Percentiles rank a stretch among this genome's conserved stretches.
phyloP scores from a whole-genome alignment of 2,329 filamentous ascomycete genomes.

The Penicillium freii region DNA sequence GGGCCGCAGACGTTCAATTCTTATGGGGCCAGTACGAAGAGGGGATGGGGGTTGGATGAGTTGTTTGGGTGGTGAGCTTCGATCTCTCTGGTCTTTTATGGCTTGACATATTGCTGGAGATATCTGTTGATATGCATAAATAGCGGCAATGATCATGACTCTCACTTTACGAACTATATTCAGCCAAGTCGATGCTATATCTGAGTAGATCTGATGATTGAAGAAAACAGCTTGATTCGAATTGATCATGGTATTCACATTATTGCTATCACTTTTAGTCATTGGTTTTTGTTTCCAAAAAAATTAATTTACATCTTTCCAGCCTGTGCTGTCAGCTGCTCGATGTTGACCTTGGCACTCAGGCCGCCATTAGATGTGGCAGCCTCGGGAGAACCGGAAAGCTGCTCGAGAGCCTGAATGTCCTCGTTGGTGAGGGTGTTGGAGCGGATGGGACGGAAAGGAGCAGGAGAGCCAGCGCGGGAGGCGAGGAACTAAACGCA shows the following conservation, averaged over 20 bases:
- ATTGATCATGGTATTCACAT: constrained; percentile 17
- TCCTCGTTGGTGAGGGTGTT: constrained; percentile 50
- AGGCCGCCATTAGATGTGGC: constrained; percentile 27
- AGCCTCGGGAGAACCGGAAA: constrained; percentile 30
- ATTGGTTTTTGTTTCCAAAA: constrained; percentile 10
- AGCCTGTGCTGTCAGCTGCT: constrained; percentile 39
- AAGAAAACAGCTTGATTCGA: not conserved
- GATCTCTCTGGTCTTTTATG: not conserved
- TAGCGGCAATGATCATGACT: not conserved
- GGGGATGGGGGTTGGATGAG: constrained; percentile 6
- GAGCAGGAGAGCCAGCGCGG: constrained; percentile 65
- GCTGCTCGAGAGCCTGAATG: constrained; percentile 44
- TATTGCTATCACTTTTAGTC: constrained; percentile 13
- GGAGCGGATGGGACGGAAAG: constrained; percentile 58
- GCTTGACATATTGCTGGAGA: not conserved
- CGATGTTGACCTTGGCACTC: constrained; percentile 37
- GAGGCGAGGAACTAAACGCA: constrained; percentile 66
- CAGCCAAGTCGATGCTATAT: not conserved
- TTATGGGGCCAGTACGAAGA: constrained; percentile 16
- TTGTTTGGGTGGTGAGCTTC: constrained; percentile 4
- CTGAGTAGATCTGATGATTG: constrained; percentile 7
- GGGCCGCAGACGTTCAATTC: constrained; percentile 47
- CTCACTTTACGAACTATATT: not conserved
- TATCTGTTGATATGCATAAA: not conserved
- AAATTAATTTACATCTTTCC: constrained; percentile 30